Base-by-base conservation (phyloP, 495 filamentous ascomycete genomes). In the Penicillium daleae region DNA sequence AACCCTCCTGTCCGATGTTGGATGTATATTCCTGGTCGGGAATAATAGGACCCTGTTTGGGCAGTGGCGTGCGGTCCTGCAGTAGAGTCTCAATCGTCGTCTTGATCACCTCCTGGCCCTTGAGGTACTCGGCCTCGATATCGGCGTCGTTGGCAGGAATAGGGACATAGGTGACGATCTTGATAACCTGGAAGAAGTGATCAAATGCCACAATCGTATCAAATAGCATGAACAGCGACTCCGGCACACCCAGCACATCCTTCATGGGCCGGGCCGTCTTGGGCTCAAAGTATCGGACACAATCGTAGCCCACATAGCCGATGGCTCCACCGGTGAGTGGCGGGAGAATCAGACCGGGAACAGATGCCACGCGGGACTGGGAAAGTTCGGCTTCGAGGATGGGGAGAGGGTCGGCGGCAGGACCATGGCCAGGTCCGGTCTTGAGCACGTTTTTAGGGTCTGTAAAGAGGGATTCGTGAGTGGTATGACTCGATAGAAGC, bases 271-370 rank as follows among this genome's bases (percentile, higher is more conserved):
- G 86, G 19, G 86, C 87, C 1, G 95, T 97, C 80, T 90, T 92
- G 32, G 95, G 95, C 79, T 99, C 95, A 65, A 99, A 99, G 76
- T 99, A 99, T 71, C 87, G 87, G 63, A 99, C 90, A 75, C 95
- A 99, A 74, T 99, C 95, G 73, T 98, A 99, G 40, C 92, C 92
- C 6, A 99, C 91, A 72, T 98, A 99, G 59, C 95, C 95, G 69
- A 99, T 89, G 3, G 94, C 95, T 35, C 96, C 95, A 51, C 92
- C 96, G 1, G 89, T 92, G 72, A 97, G 76, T 32, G 91, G 89
- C 10, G 95, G 95, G 10, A 99, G 83, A 57, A 78, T 82, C 59
- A 97, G 79, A 7, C 88, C 90, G 1, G 96, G 94, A 9, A 98
- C 82, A 39, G 89, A 82, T 57, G 90, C 87, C 53, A 95, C 90